Evolutionary conservation across 83 land plant species (phyloP).

Genomic region (Picea abies): DNA sequence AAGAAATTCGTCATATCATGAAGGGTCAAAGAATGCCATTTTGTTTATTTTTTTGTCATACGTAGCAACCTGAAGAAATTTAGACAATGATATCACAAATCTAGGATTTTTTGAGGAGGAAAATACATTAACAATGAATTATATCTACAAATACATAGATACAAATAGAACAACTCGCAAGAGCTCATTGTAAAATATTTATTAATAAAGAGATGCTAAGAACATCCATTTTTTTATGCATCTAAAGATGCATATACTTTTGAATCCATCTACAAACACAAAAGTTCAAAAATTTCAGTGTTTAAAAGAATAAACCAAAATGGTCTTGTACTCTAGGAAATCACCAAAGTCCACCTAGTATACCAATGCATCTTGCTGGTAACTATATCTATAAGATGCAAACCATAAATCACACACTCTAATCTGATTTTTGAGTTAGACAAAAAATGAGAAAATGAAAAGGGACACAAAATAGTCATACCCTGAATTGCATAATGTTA

Average conservation of each 20-base stretch:
- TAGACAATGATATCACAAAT: neutral
- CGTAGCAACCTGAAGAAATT: constrained; percentile 83
- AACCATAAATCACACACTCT: neutral
- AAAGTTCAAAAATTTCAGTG: neutral
- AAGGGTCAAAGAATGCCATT: constrained; percentile 96
- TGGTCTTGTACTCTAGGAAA: neutral
- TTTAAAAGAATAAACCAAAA: neutral
- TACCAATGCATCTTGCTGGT: too few species aligned
- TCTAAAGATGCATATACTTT: neutral
- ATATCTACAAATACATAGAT: neutral
- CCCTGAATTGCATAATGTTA: constrained; percentile 92
- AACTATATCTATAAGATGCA: neutral
- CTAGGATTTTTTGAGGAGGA: neutral
- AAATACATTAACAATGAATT: neutral
- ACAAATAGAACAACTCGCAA: neutral
- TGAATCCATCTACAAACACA: neutral
- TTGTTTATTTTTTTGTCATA: constrained; percentile 72
- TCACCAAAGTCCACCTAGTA: neutral
- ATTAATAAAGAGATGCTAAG: neutral
- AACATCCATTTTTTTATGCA: neutral
- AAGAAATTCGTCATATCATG: constrained; percentile 83
- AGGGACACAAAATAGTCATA: constrained; percentile 19
- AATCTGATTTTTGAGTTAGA: neutral
- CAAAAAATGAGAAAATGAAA: neutral
- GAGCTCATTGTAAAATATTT: neutral